Evolutionary conservation across 345 rosid genomes (phyloP), one percentile per base, ranked within the genome.

Genomic region (Hibiscus syriacus): DNA sequence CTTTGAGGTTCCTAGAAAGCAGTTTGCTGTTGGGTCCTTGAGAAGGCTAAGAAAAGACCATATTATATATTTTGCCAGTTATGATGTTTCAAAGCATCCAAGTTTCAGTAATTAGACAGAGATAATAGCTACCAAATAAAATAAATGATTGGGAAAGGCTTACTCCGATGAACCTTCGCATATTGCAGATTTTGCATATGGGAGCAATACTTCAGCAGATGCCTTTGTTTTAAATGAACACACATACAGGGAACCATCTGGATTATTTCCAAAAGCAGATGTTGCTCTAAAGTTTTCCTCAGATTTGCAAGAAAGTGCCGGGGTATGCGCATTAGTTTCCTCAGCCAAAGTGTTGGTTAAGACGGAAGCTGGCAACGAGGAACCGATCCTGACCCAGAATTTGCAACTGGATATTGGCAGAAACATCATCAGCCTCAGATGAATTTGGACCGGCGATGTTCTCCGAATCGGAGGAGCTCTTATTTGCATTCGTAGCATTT

Each of bases 171-270:
- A 43, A 43, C 14, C 34, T 41, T 6, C 53, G 16, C 14, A 19
- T 14, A 43, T 6, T 41, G 32, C 50, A 23, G 6, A 62, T 39
- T 17, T 43, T 45, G 54, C 34, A 25, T 25, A 16, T 4, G 50
- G 10, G 20, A 3, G 20, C 32, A 62, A 7, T 26, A 38, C 1
- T 17, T 13, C 49, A 38, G 19, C 66, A 12, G 50, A 61, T 45
- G 66, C 8, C 67, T 63, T 63, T 22, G 53, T 26, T 43, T 25
- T 25, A 41, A 41, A 62, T 39, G 66, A 62, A 41, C 50, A 20
- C 5, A 20, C 52, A 39, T 39, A 12, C 13, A 29, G 32, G 34
- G 67, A 23, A 19, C 53, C 36, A 63, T 39, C 34, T 43, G 45
- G 53, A 25, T 63, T 43, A 43, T 63, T 63, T 34, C 43, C 67